These are phyloP conservation scores for Raphidocelis subcapitata DNA, from an alignment of 139 green algal genomes.

Conservation along the genomic window DNA sequence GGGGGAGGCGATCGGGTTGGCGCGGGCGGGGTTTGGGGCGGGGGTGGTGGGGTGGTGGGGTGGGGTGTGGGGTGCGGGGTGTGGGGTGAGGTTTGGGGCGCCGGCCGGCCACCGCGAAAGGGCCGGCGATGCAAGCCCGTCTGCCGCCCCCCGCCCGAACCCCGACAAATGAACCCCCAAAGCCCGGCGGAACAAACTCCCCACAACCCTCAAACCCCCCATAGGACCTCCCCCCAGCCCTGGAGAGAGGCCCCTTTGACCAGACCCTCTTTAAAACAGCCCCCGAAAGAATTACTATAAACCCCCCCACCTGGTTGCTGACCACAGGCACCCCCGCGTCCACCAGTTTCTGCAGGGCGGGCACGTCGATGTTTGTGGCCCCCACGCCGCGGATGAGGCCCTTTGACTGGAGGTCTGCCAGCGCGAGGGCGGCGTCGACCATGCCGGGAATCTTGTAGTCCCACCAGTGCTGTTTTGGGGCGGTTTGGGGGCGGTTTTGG, in stretches of 20 bases:
- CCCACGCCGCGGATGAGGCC: constrained; percentile 49
- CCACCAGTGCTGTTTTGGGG: no score
- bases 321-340: constrained; percentile 57
- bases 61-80: neutral
- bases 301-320: constrained; percentile 45
- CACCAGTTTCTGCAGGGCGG: constrained; percentile 52
- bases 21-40: neutral
- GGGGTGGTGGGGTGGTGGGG: neutral
- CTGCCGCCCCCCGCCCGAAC: no score
- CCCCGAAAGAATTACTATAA: neutral
- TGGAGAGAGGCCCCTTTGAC: no score
- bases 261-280: no score
- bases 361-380: constrained; percentile 69
- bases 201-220: no score
- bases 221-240: no score
- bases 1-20: neutral
- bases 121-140: no score
- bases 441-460: constrained; percentile 54
- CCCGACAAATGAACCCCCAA: no score
- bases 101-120: no score
- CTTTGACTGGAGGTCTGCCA: constrained; percentile 51
- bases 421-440: constrained; percentile 47
- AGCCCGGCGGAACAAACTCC: no score
- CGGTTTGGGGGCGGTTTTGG: no score
- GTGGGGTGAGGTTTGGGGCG: no score